A percentile compares a stretch with the other conserved stretches of the same genome.
Conservation (phyloP, 1,284 basidiomycete species). For the Ustilago hordei region DNA sequence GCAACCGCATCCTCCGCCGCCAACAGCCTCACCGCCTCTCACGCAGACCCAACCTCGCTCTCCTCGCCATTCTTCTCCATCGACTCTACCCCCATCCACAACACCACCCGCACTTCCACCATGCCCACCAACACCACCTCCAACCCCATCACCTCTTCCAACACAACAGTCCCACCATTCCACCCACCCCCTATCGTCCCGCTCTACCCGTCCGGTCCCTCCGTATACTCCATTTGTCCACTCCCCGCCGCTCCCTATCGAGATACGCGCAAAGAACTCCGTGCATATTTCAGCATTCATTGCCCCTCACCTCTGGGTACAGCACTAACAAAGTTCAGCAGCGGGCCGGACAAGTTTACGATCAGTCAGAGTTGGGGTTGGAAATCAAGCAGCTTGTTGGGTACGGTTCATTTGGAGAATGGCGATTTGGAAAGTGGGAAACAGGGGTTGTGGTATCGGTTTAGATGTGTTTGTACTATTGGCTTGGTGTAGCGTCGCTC, state of each 20-base stretch:
- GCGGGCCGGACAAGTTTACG: constrained; percentile 85
- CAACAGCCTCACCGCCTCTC: not conserved
- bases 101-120: not conserved
- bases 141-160: not conserved
- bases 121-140: not conserved
- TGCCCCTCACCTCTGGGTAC: constrained; percentile 85
- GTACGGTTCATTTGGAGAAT: constrained; percentile 70
- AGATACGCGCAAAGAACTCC: constrained; percentile 70
- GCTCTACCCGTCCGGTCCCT: constrained; percentile 35
- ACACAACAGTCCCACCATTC: not conserved
- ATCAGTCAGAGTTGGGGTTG: constrained; percentile 75
- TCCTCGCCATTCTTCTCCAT: constrained; percentile 2
- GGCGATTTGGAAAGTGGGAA: constrained; percentile 70
- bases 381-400: constrained; percentile 71
- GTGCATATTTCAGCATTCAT: constrained; percentile 82
- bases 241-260: constrained; percentile 64
- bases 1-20: not conserved
- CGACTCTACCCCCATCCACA: not conserved
- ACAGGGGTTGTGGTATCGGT: constrained; percentile 30
- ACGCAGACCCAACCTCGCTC: not conserved
- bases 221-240: constrained; percentile 31
- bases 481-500: constrained; percentile 33
- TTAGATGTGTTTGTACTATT: constrained; percentile 56
- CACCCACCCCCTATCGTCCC: constrained; percentile 20
- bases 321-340: constrained; percentile 84